These are phyloP conservation scores for Hypoxylon cercidicola DNA, from an alignment of 495 filamentous ascomycete genomes.

Conservation along the genomic window DNA sequence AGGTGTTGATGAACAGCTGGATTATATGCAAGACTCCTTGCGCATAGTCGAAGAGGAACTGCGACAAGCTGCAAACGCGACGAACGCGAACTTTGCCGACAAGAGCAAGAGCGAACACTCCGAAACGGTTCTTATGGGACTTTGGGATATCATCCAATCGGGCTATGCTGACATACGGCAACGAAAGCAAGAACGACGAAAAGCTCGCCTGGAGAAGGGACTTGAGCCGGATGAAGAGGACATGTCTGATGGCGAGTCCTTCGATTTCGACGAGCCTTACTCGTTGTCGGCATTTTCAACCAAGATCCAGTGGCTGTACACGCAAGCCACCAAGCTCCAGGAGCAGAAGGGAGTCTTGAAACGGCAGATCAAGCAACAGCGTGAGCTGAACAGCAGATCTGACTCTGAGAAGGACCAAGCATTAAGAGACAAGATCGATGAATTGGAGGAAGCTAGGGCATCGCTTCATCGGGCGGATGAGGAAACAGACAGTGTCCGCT, in stretches of 20 bases:
- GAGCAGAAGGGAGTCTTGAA: slow-evolving; percentile 87
- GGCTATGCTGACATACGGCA: slow-evolving; percentile 68
- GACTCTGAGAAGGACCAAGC: slow-evolving; percentile 70
- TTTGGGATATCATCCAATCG: slow-evolving; percentile 77
- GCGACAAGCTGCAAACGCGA: slow-evolving; percentile 41
- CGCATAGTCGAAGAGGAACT: slow-evolving; percentile 48
- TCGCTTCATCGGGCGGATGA: slow-evolving; percentile 60
- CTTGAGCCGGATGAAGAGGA: slow-evolving; percentile 58
- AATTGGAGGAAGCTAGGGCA: slow-evolving; percentile 62
- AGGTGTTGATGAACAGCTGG: slow-evolving; percentile 52
- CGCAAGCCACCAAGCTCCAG: slow-evolving; percentile 69
- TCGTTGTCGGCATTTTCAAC: slow-evolving; percentile 74
- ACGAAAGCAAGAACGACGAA: slow-evolving; percentile 61
- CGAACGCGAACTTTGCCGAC: slow-evolving; percentile 38
- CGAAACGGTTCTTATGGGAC: slow-evolving; percentile 68
- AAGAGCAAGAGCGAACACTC: slow-evolving; percentile 62
- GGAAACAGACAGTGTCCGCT: slow-evolving; percentile 57
- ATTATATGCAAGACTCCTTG: slow-evolving; percentile 52
- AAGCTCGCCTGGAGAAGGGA: slow-evolving; percentile 56
- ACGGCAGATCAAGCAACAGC: slow-evolving; percentile 91
- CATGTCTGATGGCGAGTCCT: slow-evolving; percentile 59
- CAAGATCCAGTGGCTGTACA: slow-evolving; percentile 81
- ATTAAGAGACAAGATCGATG: slow-evolving; percentile 59
- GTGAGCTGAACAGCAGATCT: slow-evolving; percentile 79
- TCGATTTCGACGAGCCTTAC: slow-evolving; percentile 66